phyloP scores from a whole-genome alignment of 805 yeast genomes.

The Metschnikowia shivogae region DNA sequence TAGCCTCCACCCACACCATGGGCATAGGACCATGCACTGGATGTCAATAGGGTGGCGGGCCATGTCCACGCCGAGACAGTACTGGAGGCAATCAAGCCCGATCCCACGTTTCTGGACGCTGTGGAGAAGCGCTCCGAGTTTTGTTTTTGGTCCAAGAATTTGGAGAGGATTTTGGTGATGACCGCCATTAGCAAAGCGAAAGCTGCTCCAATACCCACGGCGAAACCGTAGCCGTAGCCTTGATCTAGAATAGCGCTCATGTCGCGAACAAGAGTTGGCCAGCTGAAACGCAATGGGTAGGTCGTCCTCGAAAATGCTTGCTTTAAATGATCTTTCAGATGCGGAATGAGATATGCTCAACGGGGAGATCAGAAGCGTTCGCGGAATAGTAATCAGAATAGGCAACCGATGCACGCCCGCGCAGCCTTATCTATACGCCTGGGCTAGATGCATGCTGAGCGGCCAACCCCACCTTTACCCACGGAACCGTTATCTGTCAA shows the following conservation, averaged over 20 bases:
- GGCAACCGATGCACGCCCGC: neutral
- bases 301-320: neutral
- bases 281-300: neutral
- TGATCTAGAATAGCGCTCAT: constrained; percentile 7
- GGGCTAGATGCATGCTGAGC: too few species aligned
- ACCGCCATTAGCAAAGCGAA: constrained; percentile 8
- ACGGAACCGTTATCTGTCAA: too few species aligned
- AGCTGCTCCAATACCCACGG: constrained; percentile 9
- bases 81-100: constrained; percentile 9
- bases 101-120: constrained; percentile 8
- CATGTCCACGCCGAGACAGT: constrained; percentile 10
- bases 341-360: neutral
- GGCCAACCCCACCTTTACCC: too few species aligned
- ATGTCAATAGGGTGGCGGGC: constrained; percentile 35
- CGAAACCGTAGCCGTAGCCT: constrained; percentile 8
- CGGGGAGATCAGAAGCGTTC: neutral
- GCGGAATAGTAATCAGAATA: neutral
- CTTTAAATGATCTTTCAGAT: neutral
- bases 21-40: constrained; percentile 8
- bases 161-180: constrained; percentile 7
- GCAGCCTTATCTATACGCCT: too few species aligned
- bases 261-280: neutral
- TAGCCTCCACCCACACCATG: constrained; percentile 8
- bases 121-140: constrained; percentile 12
- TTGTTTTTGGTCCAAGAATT: constrained; percentile 7